Evolutionary conservation across 78 protist species (phyloP).

Genomic region (Tieghemostelium lacteum): DNA sequence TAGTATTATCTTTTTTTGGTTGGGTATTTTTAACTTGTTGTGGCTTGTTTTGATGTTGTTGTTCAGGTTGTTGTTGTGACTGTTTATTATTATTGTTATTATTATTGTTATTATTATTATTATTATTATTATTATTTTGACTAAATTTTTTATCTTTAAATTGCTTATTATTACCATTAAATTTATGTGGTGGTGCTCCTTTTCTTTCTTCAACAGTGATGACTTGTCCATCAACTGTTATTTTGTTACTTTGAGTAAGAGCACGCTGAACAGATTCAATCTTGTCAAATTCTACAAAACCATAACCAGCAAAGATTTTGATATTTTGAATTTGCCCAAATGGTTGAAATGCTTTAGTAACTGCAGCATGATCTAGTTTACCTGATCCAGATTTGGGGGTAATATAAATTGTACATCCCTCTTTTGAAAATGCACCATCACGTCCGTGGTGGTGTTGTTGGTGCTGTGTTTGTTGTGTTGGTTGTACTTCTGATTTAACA

Average conservation of each 20-base stretch:
- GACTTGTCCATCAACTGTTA: conserved; percentile 8
- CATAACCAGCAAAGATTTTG: conserved; percentile 38
- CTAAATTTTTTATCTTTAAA: background rate
- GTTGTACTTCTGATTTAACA: background rate
- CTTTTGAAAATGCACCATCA: background rate
- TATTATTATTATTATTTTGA: conserved; percentile 10
- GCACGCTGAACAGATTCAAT: conserved; percentile 34
- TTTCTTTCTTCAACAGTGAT: conserved; percentile 53
- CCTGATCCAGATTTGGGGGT: background rate
- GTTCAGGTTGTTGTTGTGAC: background rate
- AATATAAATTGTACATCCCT: conserved; percentile 42
- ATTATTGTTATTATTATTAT: background rate
- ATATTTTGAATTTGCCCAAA: conserved; percentile 20
- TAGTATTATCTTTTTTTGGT: background rate
- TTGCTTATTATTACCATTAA: no score
- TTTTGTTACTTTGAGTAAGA: background rate
- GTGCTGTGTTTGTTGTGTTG: background rate
- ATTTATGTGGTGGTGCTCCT: background rate
- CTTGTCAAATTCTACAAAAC: conserved; percentile 66
- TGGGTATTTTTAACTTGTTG: background rate
- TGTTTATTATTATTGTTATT: conserved; percentile 1
- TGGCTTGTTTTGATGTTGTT: background rate
- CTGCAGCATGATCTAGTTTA: background rate
- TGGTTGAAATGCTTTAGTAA: conserved; percentile 18
- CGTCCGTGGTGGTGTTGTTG: background rate